Conservation (phyloP, 1,139 yeast species). For the Lizanozyma gosingica region DNA sequence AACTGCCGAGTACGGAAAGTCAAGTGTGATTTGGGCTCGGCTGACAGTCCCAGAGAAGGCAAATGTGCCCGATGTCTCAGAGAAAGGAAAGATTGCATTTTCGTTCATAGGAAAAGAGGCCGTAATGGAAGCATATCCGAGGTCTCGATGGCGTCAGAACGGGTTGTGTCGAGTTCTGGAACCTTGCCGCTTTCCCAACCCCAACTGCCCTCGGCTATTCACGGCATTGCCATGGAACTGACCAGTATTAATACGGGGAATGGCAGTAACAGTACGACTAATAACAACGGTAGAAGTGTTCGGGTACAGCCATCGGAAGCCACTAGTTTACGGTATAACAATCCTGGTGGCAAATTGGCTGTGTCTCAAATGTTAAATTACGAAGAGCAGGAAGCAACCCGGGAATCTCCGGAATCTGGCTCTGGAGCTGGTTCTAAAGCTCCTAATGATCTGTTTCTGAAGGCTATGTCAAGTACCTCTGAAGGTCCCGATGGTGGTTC, state of each 20-base stretch:
- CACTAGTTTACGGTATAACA: neutral
- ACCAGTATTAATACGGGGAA: constrained; percentile 9
- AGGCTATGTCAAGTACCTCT: neutral
- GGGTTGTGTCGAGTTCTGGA: neutral
- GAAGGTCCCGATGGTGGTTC: neutral
- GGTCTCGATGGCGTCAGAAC: neutral
- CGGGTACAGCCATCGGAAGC: too few relatives aligned
- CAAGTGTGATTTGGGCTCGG: constrained; percentile 75
- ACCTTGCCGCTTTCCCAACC: constrained; percentile 2
- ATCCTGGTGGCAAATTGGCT: neutral
- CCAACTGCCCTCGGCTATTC: neutral
- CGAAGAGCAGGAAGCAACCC: neutral
- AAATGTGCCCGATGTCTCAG: constrained; percentile 82
- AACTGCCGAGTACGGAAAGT: constrained; percentile 79
- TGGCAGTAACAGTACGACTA: constrained; percentile 10
- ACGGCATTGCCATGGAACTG: constrained; percentile 1
- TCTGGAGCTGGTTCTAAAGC: constrained; percentile 3
- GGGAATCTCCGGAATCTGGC: constrained; percentile 1
- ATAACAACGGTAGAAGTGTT: too few relatives aligned
- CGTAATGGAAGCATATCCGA: constrained; percentile 21
- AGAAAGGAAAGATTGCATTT: constrained; percentile 73
- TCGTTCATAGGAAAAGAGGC: constrained; percentile 58
- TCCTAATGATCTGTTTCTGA: neutral
- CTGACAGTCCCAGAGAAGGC: constrained; percentile 65
- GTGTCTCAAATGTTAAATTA: neutral